phyloP scores from a whole-genome alignment of 2,329 filamentous ascomycete species.

The Phaeosphaeria sp. region DNA sequence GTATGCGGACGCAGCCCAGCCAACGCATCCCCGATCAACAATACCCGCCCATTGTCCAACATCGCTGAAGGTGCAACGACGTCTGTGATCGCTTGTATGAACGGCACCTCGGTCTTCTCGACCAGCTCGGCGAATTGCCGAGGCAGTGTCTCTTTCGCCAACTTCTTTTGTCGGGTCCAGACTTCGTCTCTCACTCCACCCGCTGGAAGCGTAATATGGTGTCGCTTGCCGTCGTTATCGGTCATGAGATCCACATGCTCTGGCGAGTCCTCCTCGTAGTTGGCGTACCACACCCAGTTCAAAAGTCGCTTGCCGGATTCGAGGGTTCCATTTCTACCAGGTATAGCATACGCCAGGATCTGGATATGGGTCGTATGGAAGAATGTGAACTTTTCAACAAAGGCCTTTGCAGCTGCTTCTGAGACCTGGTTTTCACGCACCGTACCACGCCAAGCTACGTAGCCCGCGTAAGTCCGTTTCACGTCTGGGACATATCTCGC shows the following conservation, averaged over 20 bases:
- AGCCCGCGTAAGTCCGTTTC: constrained; percentile 32
- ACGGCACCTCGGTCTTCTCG: constrained; percentile 47
- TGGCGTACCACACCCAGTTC: constrained; percentile 58
- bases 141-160: constrained; percentile 39
- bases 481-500: constrained; percentile 19
- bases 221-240: constrained; percentile 47
- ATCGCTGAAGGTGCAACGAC: constrained; percentile 42
- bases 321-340: constrained; percentile 48
- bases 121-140: constrained; percentile 51
- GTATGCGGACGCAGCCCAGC: constrained; percentile 54
- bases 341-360: constrained; percentile 50
- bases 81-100: constrained; percentile 55
- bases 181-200: constrained; percentile 46
- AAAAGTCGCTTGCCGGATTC: constrained; percentile 48
- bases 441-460: constrained; percentile 37
- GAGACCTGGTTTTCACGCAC: constrained; percentile 27
- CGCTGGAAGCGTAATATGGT: constrained; percentile 52
- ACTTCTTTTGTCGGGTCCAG: constrained; percentile 45
- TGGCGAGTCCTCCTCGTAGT: constrained; percentile 43
- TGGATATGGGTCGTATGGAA: constrained; percentile 22
- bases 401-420: constrained; percentile 15
- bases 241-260: constrained; percentile 53
- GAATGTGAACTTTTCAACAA: constrained; percentile 27
- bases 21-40: constrained; percentile 57
- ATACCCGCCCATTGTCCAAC: constrained; percentile 48